Evolutionary conservation across 306 rosid species (phyloP).

Genomic region (Medicago arabica): DNA sequence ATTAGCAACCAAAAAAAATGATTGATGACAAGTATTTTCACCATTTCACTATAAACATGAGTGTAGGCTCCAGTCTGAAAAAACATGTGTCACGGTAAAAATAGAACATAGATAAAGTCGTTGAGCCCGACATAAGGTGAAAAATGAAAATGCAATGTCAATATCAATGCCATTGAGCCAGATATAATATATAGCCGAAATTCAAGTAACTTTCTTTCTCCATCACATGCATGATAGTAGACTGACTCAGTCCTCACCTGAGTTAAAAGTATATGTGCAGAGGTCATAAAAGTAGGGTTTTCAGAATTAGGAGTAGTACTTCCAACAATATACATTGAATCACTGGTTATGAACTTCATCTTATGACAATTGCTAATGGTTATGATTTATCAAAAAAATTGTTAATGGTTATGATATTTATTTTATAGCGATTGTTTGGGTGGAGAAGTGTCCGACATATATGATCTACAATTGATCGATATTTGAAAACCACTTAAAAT

Average conservation of each 20-base stretch:
- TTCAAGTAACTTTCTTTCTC: constrained; percentile 4
- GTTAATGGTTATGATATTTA: too few species aligned
- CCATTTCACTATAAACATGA: not conserved
- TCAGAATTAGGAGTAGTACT: not conserved
- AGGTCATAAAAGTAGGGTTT: constrained; percentile 1
- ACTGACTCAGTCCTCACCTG: constrained; percentile 3
- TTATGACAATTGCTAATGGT: too few species aligned
- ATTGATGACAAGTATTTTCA: too few species aligned
- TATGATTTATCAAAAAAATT: too few species aligned
- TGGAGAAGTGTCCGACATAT: too few species aligned
- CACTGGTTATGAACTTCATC: too few species aligned
- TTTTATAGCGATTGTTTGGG: too few species aligned
- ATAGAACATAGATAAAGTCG: not conserved
- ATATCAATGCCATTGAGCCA: too few species aligned
- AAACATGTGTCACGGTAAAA: too few species aligned
- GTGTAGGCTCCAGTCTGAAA: not conserved
- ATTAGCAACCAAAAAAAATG: too few species aligned
- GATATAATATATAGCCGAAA: not conserved
- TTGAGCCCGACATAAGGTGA: constrained; percentile 5
- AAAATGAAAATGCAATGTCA: constrained; percentile 17
- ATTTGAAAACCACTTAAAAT: not conserved
- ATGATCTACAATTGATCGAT: not conserved
- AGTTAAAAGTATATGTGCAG: not conserved
- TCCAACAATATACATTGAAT: not conserved
- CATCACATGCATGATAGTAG: constrained; percentile 4